Percentiles rank a stretch among this genome's conserved stretches.
Evolutionary conservation across 2,329 filamentous ascomycete genomes (phyloP).

Genomic region (Aureobasidium sp.): DNA sequence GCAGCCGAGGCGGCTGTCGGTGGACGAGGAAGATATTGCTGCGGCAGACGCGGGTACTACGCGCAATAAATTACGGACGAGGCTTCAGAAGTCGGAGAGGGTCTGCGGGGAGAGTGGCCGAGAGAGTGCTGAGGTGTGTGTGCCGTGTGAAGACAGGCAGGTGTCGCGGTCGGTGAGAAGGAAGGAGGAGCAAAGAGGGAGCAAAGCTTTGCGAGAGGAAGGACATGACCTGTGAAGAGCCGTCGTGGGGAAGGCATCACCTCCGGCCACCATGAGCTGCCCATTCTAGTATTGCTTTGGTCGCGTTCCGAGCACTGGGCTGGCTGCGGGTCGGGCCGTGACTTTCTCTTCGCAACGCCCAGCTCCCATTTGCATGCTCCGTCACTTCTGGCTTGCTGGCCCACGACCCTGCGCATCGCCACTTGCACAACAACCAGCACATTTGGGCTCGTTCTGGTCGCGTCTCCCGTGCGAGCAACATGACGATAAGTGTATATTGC

Average conservation of each 20-base stretch:
- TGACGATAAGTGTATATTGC: not conserved
- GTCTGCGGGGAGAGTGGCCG: constrained; percentile 2
- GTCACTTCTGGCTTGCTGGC: not conserved
- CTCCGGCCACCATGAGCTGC: not conserved
- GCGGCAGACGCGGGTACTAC: constrained; percentile 23
- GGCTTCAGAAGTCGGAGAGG: constrained; percentile 8
- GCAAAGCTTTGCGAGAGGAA: constrained; percentile 26
- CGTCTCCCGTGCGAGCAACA: not conserved
- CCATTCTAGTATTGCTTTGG: not conserved
- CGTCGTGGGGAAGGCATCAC: constrained; percentile 3
- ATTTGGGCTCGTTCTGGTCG: constrained; percentile 10
- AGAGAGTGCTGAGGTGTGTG: constrained; percentile 23
- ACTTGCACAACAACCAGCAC: not conserved
- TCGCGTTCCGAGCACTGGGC: not conserved
- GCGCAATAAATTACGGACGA: constrained; percentile 35
- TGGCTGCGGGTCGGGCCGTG: not conserved
- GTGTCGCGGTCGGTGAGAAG: constrained; percentile 21
- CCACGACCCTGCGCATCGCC: not conserved
- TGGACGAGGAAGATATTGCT: constrained; percentile 17
- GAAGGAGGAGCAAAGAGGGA: constrained; percentile 26
- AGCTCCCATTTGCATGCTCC: not conserved
- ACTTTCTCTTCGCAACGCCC: constrained; percentile 5
- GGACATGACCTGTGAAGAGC: constrained; percentile 7
- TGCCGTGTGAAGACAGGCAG: constrained; percentile 23
- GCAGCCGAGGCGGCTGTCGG: constrained; percentile 25